Evolutionary conservation across 176 grass and related monocot species (phyloP).

Genomic region (Carex pumila): DNA sequence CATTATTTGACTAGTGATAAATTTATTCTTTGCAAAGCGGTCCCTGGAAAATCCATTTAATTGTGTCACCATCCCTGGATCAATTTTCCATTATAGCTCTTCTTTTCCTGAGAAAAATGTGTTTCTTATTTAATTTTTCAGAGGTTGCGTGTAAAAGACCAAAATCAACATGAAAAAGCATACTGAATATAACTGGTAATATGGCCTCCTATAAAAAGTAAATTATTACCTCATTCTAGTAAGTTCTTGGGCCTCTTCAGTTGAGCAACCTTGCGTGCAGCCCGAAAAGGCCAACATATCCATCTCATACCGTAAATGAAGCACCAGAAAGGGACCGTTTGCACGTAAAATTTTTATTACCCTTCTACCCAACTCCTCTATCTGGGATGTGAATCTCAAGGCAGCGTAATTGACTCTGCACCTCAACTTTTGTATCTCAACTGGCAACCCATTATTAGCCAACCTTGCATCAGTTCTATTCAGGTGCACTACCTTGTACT

Average conservation of each 20-base stretch:
- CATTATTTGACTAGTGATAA: background rate
- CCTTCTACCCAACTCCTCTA: conserved; percentile 66
- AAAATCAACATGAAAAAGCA: conserved; percentile 7
- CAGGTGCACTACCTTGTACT: conserved; percentile 75
- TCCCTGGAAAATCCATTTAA: background rate
- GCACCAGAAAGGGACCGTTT: conserved; percentile 79
- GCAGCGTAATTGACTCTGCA: conserved; percentile 75
- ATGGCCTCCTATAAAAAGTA: background rate
- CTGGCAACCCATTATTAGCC: conserved; percentile 74
- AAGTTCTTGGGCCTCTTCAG: conserved; percentile 61
- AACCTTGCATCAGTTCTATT: conserved; percentile 82
- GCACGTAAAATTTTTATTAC: conserved; percentile 56
- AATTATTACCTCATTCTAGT: conserved; percentile 73
- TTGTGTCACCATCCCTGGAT: background rate
- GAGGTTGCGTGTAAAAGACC: background rate
- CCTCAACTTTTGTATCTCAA: conserved; percentile 75
- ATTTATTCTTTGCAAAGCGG: background rate
- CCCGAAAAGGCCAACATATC: conserved; percentile 99
- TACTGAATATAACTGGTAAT: background rate
- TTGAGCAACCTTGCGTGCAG: conserved; percentile 77
- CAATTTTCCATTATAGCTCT: background rate
- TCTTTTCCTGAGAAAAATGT: background rate
- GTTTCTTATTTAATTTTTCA: background rate
- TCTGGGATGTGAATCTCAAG: conserved; percentile 83
- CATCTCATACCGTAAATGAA: conserved; percentile 97